A percentile compares a stretch with the other conserved stretches of the same genome.
These are phyloP conservation scores for Dothidotthia symphoricarpi DNA, from an alignment of 2,329 filamentous ascomycete genomes.

Conservation along the genomic window DNA sequence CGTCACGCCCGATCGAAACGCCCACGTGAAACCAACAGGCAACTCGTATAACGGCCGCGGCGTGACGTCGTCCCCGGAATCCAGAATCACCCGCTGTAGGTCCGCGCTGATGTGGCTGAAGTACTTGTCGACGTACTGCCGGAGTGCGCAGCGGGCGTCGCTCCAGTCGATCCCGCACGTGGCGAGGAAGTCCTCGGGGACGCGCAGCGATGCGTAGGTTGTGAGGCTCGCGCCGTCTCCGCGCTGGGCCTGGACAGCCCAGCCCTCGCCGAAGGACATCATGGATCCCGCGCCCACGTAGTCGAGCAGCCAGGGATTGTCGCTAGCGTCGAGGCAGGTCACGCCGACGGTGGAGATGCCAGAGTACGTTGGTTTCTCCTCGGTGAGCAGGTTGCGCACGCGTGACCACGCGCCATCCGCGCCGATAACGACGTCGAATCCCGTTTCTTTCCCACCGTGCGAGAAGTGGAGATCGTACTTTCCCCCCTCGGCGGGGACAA, in stretches of 20 bases:
- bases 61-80: slow-evolving; percentile 14
- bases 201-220: slow-evolving; percentile 40
- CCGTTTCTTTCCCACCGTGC: slow-evolving; percentile 27
- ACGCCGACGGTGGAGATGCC: slow-evolving; percentile 49
- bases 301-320: slow-evolving; percentile 44
- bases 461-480: slow-evolving; percentile 35
- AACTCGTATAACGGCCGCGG: slow-evolving; percentile 52
- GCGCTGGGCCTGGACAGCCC: slow-evolving; percentile 44
- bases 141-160: slow-evolving; percentile 39
- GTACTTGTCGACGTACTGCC: slow-evolving; percentile 22
- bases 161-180: slow-evolving; percentile 49
- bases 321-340: slow-evolving; percentile 45
- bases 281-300: slow-evolving; percentile 46
- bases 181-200: slow-evolving; percentile 42
- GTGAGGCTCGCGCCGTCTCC: slow-evolving; percentile 52
- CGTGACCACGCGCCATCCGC: slow-evolving; percentile 51
- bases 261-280: slow-evolving; percentile 41
- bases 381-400: slow-evolving; percentile 26
- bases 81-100: slow-evolving; percentile 21
- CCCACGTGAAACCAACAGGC: slow-evolving; percentile 54
- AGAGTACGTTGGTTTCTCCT: slow-evolving; percentile 47
- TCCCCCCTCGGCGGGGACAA: slow-evolving; percentile 20
- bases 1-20: slow-evolving; percentile 51
- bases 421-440: slow-evolving; percentile 50
- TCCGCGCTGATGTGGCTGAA: slow-evolving; percentile 38